Evolutionary conservation across 768 basidiomycete genomes (phyloP), one percentile per base, ranked within the genome.

Genomic region (Tylopilus vinaceipallidus): DNA sequence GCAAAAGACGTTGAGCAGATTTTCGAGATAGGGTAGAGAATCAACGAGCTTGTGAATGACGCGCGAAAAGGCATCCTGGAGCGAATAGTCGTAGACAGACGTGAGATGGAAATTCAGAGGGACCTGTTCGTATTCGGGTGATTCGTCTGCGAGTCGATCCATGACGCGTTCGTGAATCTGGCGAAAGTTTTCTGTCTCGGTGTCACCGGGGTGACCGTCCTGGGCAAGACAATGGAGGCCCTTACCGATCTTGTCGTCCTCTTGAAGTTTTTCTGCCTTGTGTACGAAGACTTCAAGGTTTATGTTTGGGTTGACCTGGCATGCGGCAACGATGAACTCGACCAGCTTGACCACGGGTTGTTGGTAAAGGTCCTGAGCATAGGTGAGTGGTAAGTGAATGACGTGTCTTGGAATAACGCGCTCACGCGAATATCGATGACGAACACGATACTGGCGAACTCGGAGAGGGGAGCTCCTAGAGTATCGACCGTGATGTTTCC

Each of bases 381-480:
- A 13, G 27, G 40, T 62, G 42, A 56, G 45, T 12, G 4, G 11
- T 8, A 39, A n/a, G n/a, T n/a, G n/a, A n/a, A n/a, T n/a, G n/a
- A n/a, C n/a, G 34, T 43, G n/a, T 29, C 14, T 22, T 37, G 39
- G 38, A 19, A 10, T 14, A 35, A 17, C 32, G 2, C 14, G 14
- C 84, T 60, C 61, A 91, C 93, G 69, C 93, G 87, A 47, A 97
- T 95, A 61, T 98, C 95, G 56, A 98, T 88, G 23, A 98, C 92
- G 57, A 94, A 98, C 46, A 98, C 83, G 60, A 98, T 78, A 3
- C 87, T 84, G 2, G 90, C 78, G 59, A 97, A 92, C 26, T 88
- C 79, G 37, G 84, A 80, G 32, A 97, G 77, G 8, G 88, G 81
- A 8, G 80, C 76, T 19, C 82, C 84, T 11, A 95, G 77, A n/a